phyloP scores from a whole-genome alignment of 192 early-diverging fungal species.

The Coemansia sp. region DNA sequence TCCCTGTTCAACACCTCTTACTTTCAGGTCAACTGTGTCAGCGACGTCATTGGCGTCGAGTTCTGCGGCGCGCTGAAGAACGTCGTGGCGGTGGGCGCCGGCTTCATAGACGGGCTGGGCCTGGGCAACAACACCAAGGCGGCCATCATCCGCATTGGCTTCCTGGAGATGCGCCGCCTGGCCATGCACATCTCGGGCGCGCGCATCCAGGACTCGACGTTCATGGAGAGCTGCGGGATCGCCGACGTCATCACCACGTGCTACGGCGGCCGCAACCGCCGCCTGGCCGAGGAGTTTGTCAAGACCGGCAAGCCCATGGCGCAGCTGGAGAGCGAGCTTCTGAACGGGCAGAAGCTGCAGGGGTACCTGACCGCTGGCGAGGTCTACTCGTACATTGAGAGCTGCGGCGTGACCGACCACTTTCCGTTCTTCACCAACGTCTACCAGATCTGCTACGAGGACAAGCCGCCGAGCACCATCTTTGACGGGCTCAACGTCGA shows the following conservation, averaged over 20 bases:
- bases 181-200: slow-evolving; percentile 72
- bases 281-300: slow-evolving; percentile 87
- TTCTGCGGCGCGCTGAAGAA: slow-evolving; percentile 98
- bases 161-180: slow-evolving; percentile 94
- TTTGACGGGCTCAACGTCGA: slow-evolving; percentile 47
- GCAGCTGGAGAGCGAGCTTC: slow-evolving; percentile 82
- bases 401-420: slow-evolving; percentile 55
- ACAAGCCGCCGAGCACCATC: slow-evolving; percentile 61
- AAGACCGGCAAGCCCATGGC: slow-evolving; percentile 90
- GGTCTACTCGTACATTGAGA: slow-evolving; percentile 71
- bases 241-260: slow-evolving; percentile 96
- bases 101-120: slow-evolving; percentile 89
- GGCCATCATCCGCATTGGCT: slow-evolving; percentile 91
- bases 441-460: slow-evolving; percentile 88
- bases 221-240: slow-evolving; percentile 95
- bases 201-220: slow-evolving; percentile 86
- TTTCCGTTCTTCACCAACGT: slow-evolving; percentile 93
- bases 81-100: slow-evolving; percentile 95
- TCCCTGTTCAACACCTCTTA: slow-evolving; percentile 82
- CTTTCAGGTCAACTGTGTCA: slow-evolving; percentile 79
- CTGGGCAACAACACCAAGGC: slow-evolving; percentile 96
- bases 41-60: slow-evolving; percentile 90
- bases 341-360: slow-evolving; percentile 97
- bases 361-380: slow-evolving; percentile 88
- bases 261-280: slow-evolving; percentile 93